These are phyloP conservation scores for Arctium lappa DNA, from an alignment of 129 eudicot genomes.

Conservation along the genomic window DNA sequence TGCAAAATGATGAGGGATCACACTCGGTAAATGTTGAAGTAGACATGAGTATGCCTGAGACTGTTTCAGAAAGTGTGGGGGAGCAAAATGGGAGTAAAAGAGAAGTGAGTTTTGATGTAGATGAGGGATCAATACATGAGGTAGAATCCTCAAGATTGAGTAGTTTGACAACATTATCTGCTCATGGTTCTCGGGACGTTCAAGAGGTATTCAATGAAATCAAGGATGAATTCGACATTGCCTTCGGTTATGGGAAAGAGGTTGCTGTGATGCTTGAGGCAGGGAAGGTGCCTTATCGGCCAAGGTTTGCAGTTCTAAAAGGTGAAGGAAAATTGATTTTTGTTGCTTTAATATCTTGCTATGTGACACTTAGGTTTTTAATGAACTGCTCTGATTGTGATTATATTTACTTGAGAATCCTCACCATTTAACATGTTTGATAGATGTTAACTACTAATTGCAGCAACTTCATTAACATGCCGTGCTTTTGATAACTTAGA, in stretches of 20 bases:
- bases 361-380: too few relatives aligned
- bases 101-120: conserved; percentile 50
- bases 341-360: not conserved
- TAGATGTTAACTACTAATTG: too few relatives aligned
- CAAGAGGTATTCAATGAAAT: conserved; percentile 82
- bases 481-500: too few relatives aligned
- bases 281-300: conserved; percentile 78
- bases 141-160: conserved; percentile 45
- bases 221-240: conserved; percentile 72
- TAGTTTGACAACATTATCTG: conserved; percentile 54
- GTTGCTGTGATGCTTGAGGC: conserved; percentile 92
- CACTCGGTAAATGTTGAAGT: conserved; percentile 34
- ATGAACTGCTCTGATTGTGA: too few relatives aligned
- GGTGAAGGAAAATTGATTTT: conserved; percentile 41
- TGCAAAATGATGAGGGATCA: not conserved
- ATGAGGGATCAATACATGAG: conserved; percentile 50
- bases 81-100: conserved; percentile 51
- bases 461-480: too few relatives aligned
- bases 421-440: too few relatives aligned
- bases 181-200: conserved; percentile 76
- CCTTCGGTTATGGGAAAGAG: conserved; percentile 76
- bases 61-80: conserved; percentile 42
- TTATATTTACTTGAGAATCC: too few relatives aligned
- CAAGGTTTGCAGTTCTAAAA: conserved; percentile 54
- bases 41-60: conserved; percentile 57